Base-by-base conservation (phyloP, 169 alveolate genomes). In the Plasmodium gonderi region DNA sequence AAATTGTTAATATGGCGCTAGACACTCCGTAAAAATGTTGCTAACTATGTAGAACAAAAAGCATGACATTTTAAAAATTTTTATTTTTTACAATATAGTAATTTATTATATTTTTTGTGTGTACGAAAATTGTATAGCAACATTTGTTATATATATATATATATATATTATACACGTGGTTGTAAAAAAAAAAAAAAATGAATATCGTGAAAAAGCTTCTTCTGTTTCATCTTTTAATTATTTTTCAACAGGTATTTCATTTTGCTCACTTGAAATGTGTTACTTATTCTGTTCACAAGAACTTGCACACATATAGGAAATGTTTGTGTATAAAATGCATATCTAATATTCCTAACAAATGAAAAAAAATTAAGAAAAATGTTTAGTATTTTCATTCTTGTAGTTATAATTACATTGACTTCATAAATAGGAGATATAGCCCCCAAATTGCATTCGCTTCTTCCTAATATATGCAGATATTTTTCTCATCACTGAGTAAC, bases 161-260 rank as follows among this genome's bases (percentile, higher is more conserved):
- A 0, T 11, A 1, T n/a, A 36, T 60, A 60, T 23, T 36, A 8
- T 23, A 60, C 9, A 60, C 36, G 26, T 23, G 40, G 26, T 60
- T 77, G 83, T 40, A 42, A 45, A 45, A 26, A 42, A 23, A n/a
- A 8, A 64, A 64, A 45, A 45, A 26, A 77, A 77, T 77, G 83
- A 77, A 77, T 20, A 54, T 38, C 44, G 72, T 77, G 33, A 26
- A 44, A 12, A 77, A 44, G 29, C 2, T 40, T 77, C 60, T 77
- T 44, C 33, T 77, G 36, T 20, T 77, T 45, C 60, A 40, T 38
- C 44, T 77, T 45, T 17, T 77, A 77, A 26, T 44, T 44, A 26
- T 4, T 23, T 40, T 47, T 45, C 83, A 77, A 26, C 60, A 77
- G 83, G 83, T 77, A 51, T 23, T 38, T 36, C 68, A 77, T 77